A percentile compares a stretch with the other conserved stretches of the same genome.
Evolutionary conservation across 805 yeast species (phyloP).

Genomic region (Starmerella geochares): DNA sequence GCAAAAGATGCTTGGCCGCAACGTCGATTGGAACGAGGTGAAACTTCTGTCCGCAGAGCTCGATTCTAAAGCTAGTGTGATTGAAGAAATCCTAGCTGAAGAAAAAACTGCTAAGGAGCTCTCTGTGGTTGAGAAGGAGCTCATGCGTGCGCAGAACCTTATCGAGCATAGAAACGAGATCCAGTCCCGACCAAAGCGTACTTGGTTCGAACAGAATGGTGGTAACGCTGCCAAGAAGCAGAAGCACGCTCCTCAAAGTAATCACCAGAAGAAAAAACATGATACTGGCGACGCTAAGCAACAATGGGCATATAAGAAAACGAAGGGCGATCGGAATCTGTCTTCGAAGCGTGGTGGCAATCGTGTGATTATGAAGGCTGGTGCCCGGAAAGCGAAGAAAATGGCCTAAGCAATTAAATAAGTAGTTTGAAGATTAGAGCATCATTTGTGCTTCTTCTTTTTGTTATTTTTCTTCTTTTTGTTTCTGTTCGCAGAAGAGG

Average conservation of each 20-base stretch:
- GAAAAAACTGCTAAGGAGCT: slow-evolving; percentile 84
- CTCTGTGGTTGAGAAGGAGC: slow-evolving; percentile 80
- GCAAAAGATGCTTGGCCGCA: slow-evolving; percentile 56
- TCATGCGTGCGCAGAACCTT: slow-evolving; percentile 74
- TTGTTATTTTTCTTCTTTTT: slow-evolving; percentile 19
- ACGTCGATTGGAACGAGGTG: slow-evolving; percentile 80
- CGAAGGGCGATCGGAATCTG: slow-evolving; percentile 52
- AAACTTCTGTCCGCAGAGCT: slow-evolving; percentile 56
- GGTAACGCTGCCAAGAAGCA: slow-evolving; percentile 27
- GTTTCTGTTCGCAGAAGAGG: background rate
- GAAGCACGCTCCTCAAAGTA: slow-evolving; percentile 34
- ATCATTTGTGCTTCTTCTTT: slow-evolving; percentile 14
- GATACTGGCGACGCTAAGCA: slow-evolving; percentile 50
- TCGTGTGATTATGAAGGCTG: slow-evolving; percentile 22
- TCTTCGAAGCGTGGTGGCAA: slow-evolving; percentile 24
- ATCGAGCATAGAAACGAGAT: slow-evolving; percentile 74
- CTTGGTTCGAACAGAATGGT: slow-evolving; percentile 72
- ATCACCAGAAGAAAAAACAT: slow-evolving; percentile 50
- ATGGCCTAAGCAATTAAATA: background rate
- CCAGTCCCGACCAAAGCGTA: slow-evolving; percentile 80
- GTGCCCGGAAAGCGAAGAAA: slow-evolving; percentile 18
- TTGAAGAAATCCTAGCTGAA: slow-evolving; percentile 73
- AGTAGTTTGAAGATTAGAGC: background rate
- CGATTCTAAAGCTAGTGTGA: slow-evolving; percentile 46
- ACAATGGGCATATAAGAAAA: slow-evolving; percentile 62